These are phyloP conservation scores for Tylopilus subfusipes DNA, from an alignment of 768 basidiomycete species.

Conservation along the genomic window DNA sequence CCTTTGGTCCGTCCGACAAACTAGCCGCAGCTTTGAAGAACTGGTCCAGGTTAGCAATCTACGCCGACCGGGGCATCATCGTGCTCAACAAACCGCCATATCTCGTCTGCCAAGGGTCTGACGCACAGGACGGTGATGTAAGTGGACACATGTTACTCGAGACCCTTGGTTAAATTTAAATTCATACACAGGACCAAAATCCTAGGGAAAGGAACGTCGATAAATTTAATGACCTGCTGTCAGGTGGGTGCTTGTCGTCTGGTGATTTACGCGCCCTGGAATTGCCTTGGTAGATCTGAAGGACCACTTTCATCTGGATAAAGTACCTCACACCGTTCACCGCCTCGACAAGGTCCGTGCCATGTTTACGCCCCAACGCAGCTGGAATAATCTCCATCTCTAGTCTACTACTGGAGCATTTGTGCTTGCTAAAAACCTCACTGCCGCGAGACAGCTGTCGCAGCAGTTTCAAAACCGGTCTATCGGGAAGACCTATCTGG, in stretches of 20 bases:
- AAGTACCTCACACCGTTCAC: constrained; percentile 51
- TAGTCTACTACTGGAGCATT: constrained; percentile 65
- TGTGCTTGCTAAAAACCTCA: constrained; percentile 46
- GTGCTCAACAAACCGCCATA: constrained; percentile 61
- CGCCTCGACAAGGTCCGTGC: constrained; percentile 59
- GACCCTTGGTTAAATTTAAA: neutral
- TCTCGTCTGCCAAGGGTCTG: constrained; percentile 48
- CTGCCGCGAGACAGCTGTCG: constrained; percentile 46
- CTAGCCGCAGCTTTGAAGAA: constrained; percentile 17
- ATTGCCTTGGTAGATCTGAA: constrained; percentile 25
- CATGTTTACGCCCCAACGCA: neutral
- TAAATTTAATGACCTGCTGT: constrained; percentile 37
- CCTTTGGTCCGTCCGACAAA: neutral
- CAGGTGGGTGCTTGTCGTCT: constrained; percentile 27
- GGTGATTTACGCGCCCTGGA: constrained; percentile 1
- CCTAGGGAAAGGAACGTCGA: constrained; percentile 25
- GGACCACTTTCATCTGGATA: constrained; percentile 30
- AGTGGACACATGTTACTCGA: constrained; percentile 6
- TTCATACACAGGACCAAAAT: constrained; percentile 14
- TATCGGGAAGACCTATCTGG: constrained; percentile 60
- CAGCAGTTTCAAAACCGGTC: constrained; percentile 49
- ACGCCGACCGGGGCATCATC: constrained; percentile 51
- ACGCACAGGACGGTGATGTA: constrained; percentile 24
- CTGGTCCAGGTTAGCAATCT: constrained; percentile 39
- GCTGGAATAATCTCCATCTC: neutral